These are phyloP conservation scores for Sporothrix protearum DNA, from an alignment of 2,329 filamentous ascomycete genomes.

Conservation along the genomic window DNA sequence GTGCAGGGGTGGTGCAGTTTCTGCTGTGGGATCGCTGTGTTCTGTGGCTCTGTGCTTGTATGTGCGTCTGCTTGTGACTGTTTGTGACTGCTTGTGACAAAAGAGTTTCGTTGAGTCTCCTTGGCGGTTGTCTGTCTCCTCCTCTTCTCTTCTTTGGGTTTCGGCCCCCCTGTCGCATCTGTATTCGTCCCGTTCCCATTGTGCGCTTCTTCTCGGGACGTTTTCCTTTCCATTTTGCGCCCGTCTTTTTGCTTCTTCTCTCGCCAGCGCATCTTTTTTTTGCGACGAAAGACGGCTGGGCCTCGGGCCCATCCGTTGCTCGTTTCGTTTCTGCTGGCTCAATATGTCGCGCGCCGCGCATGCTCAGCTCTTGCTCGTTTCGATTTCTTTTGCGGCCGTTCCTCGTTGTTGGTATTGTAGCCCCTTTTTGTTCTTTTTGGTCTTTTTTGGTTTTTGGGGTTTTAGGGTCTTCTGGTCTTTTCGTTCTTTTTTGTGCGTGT, in stretches of 20 bases:
- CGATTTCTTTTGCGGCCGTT: conserved; percentile 7
- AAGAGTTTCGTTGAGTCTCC: neutral
- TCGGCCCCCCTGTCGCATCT: conserved; percentile 4
- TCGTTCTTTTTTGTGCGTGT: neutral
- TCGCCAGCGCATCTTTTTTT: neutral
- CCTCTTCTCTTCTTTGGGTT: neutral
- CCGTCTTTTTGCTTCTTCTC: neutral
- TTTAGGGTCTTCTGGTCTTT: too few relatives aligned
- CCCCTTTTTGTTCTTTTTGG: neutral
- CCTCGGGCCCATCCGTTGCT: conserved; percentile 11
- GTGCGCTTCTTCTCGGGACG: neutral
- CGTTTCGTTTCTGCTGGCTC: neutral
- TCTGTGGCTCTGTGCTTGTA: conserved; percentile 9
- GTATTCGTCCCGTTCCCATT: neutral
- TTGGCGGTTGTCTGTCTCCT: neutral
- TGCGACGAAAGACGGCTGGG: neutral
- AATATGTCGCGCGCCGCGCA: neutral
- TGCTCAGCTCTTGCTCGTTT: neutral
- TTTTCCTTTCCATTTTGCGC: neutral
- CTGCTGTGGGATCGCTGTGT: neutral
- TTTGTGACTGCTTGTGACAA: conserved; percentile 14
- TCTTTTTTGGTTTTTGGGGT: neutral
- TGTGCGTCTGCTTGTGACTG: neutral
- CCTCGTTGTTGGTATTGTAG: neutral
- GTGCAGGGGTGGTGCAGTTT: neutral